Evolutionary conservation across 2,329 filamentous ascomycete genomes (phyloP).

Genomic region (Talaromyces marneffei): DNA sequence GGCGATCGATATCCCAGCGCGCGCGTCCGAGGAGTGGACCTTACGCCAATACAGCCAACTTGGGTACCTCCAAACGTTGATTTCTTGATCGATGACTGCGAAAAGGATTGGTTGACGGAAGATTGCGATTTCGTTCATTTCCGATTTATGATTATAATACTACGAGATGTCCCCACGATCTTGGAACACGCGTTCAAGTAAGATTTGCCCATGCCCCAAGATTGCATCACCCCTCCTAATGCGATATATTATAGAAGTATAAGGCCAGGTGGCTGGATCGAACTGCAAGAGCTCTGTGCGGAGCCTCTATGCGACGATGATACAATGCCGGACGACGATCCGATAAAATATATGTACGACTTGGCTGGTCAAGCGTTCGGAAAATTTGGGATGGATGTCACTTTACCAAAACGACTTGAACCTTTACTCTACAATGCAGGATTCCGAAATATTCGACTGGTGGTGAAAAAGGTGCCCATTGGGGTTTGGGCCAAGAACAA

Average conservation of each 20-base stretch:
- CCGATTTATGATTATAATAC: conserved; percentile 11
- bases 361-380: conserved; percentile 1
- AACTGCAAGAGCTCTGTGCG: conserved; percentile 6
- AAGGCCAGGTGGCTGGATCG: conserved; percentile 11
- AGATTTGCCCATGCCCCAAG: neutral
- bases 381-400: conserved; percentile 12
- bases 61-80: conserved; percentile 15
- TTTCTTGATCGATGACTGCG: conserved; percentile 13
- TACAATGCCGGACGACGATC: conserved; percentile 30
- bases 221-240: neutral
- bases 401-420: conserved; percentile 1
- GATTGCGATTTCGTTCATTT: conserved; percentile 11
- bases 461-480: conserved; percentile 9
- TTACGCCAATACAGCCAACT: conserved; percentile 11
- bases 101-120: conserved; percentile 9
- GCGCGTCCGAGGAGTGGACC: conserved; percentile 44
- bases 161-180: conserved; percentile 6
- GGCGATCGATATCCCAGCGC: conserved; percentile 12
- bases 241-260: conserved; percentile 1
- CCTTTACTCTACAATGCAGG: neutral
- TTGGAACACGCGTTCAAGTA: conserved; percentile 7
- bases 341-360: conserved; percentile 24
- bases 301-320: conserved; percentile 33
- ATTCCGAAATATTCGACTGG: conserved; percentile 4
- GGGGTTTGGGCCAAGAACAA: conserved; percentile 12